These are phyloP conservation scores for Phytophthora foliorum DNA, from an alignment of 352 stramenopile genomes.

Conservation along the genomic window DNA sequence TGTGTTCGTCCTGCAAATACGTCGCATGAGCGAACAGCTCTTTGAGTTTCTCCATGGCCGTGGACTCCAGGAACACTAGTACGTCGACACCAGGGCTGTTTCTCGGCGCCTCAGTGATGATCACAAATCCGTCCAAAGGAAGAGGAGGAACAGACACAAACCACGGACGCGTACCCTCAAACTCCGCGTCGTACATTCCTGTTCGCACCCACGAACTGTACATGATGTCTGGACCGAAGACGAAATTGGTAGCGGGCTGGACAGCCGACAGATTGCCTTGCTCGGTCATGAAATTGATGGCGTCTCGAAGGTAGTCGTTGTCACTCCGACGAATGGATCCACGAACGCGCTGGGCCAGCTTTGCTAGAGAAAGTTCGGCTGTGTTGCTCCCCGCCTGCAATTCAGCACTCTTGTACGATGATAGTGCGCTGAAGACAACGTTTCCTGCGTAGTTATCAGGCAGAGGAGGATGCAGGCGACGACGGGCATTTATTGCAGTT, in stretches of 20 bases:
- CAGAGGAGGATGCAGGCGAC: constrained; percentile 52
- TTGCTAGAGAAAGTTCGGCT: constrained; percentile 10
- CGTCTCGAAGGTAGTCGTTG: constrained; percentile 53
- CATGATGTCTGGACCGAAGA: constrained; percentile 60
- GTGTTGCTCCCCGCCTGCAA: constrained; percentile 1
- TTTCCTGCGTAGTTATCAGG: constrained; percentile 59
- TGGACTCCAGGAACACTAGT: constrained; percentile 47
- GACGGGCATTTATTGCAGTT: constrained; percentile 61
- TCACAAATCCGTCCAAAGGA: constrained; percentile 50
- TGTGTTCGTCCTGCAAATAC: constrained; percentile 6
- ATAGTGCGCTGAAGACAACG: constrained; percentile 65
- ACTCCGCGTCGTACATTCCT: constrained; percentile 70
- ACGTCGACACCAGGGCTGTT: constrained; percentile 46
- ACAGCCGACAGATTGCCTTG: constrained; percentile 41
- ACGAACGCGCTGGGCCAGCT: constrained; percentile 46
- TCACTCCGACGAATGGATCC: constrained; percentile 34
- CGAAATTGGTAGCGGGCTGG: constrained; percentile 49
- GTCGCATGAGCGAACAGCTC: constrained; percentile 15
- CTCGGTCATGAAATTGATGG: constrained; percentile 58
- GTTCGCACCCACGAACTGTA: constrained; percentile 65
- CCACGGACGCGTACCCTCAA: constrained; percentile 43
- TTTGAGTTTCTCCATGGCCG: constrained; percentile 43
- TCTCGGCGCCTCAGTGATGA: constrained; percentile 53
- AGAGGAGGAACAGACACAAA: constrained; percentile 45
- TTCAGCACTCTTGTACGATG: constrained; percentile 33